A percentile compares a stretch with the other conserved stretches of the same genome.
Evolutionary conservation across 352 stramenopile genomes (phyloP).

Genomic region (Globisporangium paddicum): DNA sequence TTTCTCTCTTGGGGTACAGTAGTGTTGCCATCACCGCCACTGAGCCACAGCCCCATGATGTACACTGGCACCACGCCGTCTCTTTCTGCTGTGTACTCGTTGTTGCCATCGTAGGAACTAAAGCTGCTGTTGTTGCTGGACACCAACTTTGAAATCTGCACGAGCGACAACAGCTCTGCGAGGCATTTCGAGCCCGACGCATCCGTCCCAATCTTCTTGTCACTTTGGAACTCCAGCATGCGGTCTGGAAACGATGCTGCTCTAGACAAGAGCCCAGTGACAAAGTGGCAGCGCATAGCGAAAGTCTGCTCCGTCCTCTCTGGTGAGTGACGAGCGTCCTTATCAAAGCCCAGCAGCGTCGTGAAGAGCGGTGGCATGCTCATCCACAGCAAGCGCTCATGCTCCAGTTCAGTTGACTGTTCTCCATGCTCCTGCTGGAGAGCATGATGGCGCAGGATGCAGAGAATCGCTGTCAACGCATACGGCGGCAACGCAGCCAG

Average conservation of each 20-base stretch:
- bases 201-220: slow-evolving; percentile 5
- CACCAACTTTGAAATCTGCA: slow-evolving; percentile 12
- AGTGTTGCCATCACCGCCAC: background rate
- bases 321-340: background rate
- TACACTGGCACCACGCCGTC: background rate
- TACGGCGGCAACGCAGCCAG: slow-evolving; percentile 36
- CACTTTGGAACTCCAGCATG: background rate
- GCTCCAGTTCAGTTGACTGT: slow-evolving; percentile 6
- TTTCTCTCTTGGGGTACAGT: background rate
- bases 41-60: background rate
- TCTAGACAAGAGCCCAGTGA: slow-evolving; percentile 37
- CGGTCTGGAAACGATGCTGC: slow-evolving; percentile 41
- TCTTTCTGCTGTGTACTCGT: background rate
- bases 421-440: slow-evolving; percentile 18
- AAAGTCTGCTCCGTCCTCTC: slow-evolving; percentile 3
- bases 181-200: background rate
- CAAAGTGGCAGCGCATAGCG: slow-evolving; percentile 31
- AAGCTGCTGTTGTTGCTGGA: background rate
- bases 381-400: slow-evolving; percentile 28
- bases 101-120: background rate
- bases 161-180: slow-evolving; percentile 3
- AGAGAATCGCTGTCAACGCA: slow-evolving; percentile 30
- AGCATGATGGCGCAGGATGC: slow-evolving; percentile 23
- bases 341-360: slow-evolving; percentile 22
- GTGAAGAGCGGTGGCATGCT: slow-evolving; percentile 36